Conservation (phyloP, 495 filamentous ascomycete species). For the Lineolata rhizophorae region DNA sequence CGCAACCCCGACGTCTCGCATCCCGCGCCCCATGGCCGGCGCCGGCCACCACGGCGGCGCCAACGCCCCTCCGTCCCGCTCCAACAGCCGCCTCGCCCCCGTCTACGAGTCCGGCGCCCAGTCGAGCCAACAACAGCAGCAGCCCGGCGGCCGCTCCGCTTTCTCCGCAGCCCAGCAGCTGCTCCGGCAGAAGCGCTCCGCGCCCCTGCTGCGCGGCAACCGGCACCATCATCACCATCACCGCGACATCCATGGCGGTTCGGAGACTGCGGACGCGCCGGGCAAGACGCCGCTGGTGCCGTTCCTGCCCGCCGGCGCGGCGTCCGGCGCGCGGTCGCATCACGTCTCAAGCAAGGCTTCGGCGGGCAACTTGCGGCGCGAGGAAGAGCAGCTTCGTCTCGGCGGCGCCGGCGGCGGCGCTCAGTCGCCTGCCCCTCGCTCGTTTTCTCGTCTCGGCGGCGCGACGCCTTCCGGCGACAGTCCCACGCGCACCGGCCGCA, state of each 20-base stretch:
- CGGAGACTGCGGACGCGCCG: neutral
- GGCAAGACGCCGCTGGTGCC: constrained; percentile 31
- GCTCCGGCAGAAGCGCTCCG: constrained; percentile 67
- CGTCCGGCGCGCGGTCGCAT: constrained; percentile 54
- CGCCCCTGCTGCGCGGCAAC: constrained; percentile 55
- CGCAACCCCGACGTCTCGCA: constrained; percentile 55
- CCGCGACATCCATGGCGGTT: neutral
- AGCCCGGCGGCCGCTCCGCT: too few relatives aligned
- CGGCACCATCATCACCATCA: constrained; percentile 9
- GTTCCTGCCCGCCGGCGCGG: constrained; percentile 63
- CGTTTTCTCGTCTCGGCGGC: constrained; percentile 24
- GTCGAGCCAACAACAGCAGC: too few relatives aligned
- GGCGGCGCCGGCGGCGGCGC: constrained; percentile 16
- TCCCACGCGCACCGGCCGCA: too few relatives aligned
- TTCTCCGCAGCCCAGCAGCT: too few relatives aligned
- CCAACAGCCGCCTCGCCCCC: constrained; percentile 76
- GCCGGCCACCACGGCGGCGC: too few relatives aligned
- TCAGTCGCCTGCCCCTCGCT: constrained; percentile 27
- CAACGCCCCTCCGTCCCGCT: too few relatives aligned
- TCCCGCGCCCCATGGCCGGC: constrained; percentile 34
- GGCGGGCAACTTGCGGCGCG: too few relatives aligned
- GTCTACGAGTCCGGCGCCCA: constrained; percentile 79
- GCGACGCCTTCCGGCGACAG: too few relatives aligned
- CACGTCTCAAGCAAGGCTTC: constrained; percentile 51
- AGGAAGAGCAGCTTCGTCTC: neutral